These are phyloP conservation scores for Miscanthus lutarioriparius DNA, from an alignment of 176 grass and related monocot genomes.

Conservation along the genomic window DNA sequence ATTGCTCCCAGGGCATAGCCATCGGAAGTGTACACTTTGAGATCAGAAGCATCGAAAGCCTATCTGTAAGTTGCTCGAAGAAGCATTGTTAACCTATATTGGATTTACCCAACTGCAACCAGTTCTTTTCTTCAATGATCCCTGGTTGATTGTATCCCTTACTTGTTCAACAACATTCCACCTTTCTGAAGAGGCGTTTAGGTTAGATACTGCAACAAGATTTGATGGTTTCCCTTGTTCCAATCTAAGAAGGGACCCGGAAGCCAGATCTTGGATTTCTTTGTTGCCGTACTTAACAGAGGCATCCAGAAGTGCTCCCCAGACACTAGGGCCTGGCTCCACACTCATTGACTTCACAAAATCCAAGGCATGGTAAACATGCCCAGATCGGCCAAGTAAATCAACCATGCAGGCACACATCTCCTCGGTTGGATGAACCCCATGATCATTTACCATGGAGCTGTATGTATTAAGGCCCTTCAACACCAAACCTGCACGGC, in stretches of 20 bases:
- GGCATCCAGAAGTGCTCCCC: slow-evolving; percentile 70
- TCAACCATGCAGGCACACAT: slow-evolving; percentile 72
- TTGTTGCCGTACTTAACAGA: slow-evolving; percentile 54
- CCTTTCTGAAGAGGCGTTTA: slow-evolving; percentile 58
- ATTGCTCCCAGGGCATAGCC: slow-evolving; percentile 7
- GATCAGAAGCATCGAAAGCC: background rate
- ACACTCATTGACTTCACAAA: slow-evolving; percentile 63
- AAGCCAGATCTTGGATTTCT: slow-evolving; percentile 58
- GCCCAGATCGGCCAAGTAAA: slow-evolving; percentile 57
- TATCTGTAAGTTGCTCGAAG: background rate
- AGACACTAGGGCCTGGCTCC: slow-evolving; percentile 53
- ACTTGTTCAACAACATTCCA: slow-evolving; percentile 67
- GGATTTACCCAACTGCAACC: slow-evolving; percentile 60
- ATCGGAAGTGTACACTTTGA: background rate
- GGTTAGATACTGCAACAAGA: slow-evolving; percentile 64
- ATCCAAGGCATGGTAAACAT: slow-evolving; percentile 45
- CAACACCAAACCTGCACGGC: slow-evolving; percentile 42
- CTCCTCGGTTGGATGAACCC: slow-evolving; percentile 50
- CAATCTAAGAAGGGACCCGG: slow-evolving; percentile 52
- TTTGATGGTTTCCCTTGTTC: slow-evolving; percentile 49
- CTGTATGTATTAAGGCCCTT: slow-evolving; percentile 60
- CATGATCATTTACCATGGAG: slow-evolving; percentile 56
- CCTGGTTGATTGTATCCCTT: slow-evolving; percentile 57
- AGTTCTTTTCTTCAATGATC: slow-evolving; percentile 46
- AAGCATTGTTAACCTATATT: background rate